These are phyloP conservation scores for Gossypium bickii DNA, from an alignment of 345 rosid genomes.

Conservation along the genomic window DNA sequence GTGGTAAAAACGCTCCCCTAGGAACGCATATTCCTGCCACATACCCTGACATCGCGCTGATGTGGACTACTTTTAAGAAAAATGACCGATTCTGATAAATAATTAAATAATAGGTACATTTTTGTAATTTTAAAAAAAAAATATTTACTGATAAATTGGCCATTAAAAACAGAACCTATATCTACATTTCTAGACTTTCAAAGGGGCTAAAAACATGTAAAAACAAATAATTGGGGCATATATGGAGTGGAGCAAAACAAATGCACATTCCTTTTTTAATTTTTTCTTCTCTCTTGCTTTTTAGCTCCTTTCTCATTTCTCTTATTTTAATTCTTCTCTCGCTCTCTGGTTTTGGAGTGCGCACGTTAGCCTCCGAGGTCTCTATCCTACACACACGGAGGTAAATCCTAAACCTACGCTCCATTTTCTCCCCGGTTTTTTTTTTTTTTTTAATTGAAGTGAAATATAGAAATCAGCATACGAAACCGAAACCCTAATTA, in stretches of 20 bases:
- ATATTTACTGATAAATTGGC: too few species aligned
- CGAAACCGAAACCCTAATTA: not conserved
- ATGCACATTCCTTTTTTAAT: too few species aligned
- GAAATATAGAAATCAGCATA: not conserved
- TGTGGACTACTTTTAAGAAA: too few species aligned
- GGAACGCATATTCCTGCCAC: too few species aligned
- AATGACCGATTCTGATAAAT: too few species aligned
- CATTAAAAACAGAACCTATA: too few species aligned
- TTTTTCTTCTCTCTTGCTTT: not conserved
- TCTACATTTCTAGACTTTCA: not conserved
- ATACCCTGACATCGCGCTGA: too few species aligned
- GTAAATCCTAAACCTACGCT: not conserved
- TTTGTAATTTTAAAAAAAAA: too few species aligned
- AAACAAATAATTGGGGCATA: not conserved
- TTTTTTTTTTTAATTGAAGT: not conserved
- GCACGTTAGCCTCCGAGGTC: not conserved
- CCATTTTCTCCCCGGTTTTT: not conserved
- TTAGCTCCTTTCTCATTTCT: too few species aligned
- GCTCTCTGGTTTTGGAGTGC: not conserved
- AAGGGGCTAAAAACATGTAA: not conserved
- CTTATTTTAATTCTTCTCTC: not conserved
- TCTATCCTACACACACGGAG: not conserved
- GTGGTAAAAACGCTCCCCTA: too few species aligned
- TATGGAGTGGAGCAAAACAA: not conserved
- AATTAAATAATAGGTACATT: too few species aligned